Percentiles rank a stretch among this genome's conserved stretches.
phyloP scores from a whole-genome alignment of 371 early-diverging fungal species.

The Mucor circinelloides region DNA sequence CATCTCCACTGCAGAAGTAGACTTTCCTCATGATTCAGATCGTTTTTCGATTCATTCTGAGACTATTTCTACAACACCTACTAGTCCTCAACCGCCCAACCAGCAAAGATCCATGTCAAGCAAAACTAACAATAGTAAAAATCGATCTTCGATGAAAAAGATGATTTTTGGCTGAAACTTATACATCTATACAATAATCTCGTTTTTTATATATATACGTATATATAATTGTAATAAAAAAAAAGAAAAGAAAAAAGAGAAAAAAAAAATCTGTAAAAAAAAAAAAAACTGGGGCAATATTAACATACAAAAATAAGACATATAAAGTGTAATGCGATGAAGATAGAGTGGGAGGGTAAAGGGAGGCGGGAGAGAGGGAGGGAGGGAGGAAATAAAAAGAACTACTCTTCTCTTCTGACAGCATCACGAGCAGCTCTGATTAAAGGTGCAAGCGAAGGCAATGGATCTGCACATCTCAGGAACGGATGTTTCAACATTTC shows the following conservation, averaged over 20 bases:
- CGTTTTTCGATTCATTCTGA: slow-evolving; percentile 25
- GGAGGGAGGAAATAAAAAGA: background rate
- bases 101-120: background rate
- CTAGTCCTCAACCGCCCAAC: background rate
- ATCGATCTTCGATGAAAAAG: slow-evolving; percentile 11
- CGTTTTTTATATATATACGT: background rate
- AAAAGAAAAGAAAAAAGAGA: background rate
- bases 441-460: slow-evolving; percentile 83
- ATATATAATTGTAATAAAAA: background rate
- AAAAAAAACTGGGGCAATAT: background rate
- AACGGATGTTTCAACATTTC: slow-evolving; percentile 91
- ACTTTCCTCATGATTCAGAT: slow-evolving; percentile 31
- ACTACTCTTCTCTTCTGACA: slow-evolving; percentile 26
- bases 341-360: background rate
- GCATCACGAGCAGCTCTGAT: slow-evolving; percentile 76
- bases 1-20: slow-evolving; percentile 1
- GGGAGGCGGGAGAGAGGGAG: background rate
- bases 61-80: background rate
- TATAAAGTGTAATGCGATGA: slow-evolving; percentile 1
- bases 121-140: background rate
- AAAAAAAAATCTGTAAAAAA: background rate
- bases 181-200: background rate
- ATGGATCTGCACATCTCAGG: slow-evolving; percentile 83
- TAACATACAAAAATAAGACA: background rate
- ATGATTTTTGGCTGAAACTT: background rate